Evolutionary conservation across 306 rosid genomes (phyloP).

Genomic region (Corylus americana): DNA sequence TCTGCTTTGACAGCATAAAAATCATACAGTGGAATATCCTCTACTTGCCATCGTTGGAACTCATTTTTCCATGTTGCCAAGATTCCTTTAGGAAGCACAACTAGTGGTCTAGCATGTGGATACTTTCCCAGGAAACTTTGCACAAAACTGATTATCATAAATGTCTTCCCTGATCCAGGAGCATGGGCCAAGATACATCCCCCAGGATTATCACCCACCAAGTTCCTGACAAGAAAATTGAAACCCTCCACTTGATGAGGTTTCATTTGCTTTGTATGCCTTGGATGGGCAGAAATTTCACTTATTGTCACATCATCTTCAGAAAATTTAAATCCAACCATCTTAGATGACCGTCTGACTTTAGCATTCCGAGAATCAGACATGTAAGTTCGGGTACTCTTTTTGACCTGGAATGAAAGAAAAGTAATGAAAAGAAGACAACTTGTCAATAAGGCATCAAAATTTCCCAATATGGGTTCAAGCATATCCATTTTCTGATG

Average conservation of each 20-base stretch:
- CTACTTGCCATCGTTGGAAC: conserved; percentile 89
- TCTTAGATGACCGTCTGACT: too few species aligned
- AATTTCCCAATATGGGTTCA: neutral
- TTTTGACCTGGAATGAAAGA: conserved; percentile 55
- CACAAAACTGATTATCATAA: conserved; percentile 95
- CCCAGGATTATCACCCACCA: conserved; percentile 78
- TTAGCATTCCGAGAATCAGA: conserved; percentile 40
- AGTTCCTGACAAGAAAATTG: conserved; percentile 81
- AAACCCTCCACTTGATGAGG: conserved; percentile 92
- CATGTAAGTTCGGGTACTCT: conserved; percentile 69
- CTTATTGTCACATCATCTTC: conserved; percentile 48
- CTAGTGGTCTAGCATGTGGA: conserved; percentile 81
- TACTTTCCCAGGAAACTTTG: conserved; percentile 91
- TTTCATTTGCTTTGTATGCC: conserved; percentile 86
- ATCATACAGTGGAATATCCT: conserved; percentile 76
- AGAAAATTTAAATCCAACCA: conserved; percentile 45
- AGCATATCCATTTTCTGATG: neutral
- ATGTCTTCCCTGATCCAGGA: conserved; percentile 96
- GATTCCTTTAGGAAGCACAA: conserved; percentile 95
- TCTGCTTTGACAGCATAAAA: conserved; percentile 84
- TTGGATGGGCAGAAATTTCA: conserved; percentile 75
- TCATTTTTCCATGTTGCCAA: conserved; percentile 86
- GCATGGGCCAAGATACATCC: conserved; percentile 98
- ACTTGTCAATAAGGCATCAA: neutral
- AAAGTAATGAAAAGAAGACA: conserved; percentile 3